These are phyloP conservation scores for Lodderomyces orthopsilosis DNA, from an alignment of 1,139 yeast genomes.

Conservation along the genomic window DNA sequence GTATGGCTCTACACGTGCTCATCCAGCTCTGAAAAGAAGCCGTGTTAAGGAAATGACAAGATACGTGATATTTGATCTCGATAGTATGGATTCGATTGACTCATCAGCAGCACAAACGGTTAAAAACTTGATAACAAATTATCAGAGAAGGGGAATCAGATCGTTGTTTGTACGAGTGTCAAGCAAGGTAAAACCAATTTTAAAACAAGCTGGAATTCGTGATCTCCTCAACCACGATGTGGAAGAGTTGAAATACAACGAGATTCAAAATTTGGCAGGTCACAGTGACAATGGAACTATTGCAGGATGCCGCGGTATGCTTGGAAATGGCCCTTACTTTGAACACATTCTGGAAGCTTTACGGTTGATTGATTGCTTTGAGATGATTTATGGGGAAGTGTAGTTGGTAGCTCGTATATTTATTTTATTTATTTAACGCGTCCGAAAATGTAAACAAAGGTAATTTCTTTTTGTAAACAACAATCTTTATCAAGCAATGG, in stretches of 20 bases:
- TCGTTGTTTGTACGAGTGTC: conserved; percentile 69
- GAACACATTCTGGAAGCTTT: conserved; percentile 43
- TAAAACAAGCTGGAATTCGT: conserved; percentile 33
- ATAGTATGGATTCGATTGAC: conserved; percentile 86
- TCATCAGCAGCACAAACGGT: conserved; percentile 84
- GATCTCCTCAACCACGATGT: conserved; percentile 27
- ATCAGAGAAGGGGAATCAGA: conserved; percentile 53
- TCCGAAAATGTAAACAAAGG: not conserved
- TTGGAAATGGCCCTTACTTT: conserved; percentile 37
- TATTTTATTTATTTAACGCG: not conserved
- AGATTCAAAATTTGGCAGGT: conserved; percentile 19
- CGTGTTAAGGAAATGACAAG: conserved; percentile 55
- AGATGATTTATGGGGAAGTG: conserved; percentile 12
- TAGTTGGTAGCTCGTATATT: not conserved
- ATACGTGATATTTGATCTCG: conserved; percentile 74
- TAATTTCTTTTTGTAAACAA: not conserved
- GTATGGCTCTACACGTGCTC: conserved; percentile 80
- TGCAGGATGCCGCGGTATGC: conserved; percentile 19
- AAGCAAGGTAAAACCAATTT: conserved; percentile 29
- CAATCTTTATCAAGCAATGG: not conserved
- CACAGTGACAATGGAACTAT: conserved; percentile 15
- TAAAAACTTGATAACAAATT: conserved; percentile 54
- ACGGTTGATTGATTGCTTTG: conserved; percentile 40
- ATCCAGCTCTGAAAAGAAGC: conserved; percentile 71
- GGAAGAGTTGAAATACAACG: conserved; percentile 26